Percentiles rank a stretch among this genome's conserved stretches.
Conservation (phyloP, 805 yeast species). For the Hanseniaspora pseudoguilliermondii region DNA sequence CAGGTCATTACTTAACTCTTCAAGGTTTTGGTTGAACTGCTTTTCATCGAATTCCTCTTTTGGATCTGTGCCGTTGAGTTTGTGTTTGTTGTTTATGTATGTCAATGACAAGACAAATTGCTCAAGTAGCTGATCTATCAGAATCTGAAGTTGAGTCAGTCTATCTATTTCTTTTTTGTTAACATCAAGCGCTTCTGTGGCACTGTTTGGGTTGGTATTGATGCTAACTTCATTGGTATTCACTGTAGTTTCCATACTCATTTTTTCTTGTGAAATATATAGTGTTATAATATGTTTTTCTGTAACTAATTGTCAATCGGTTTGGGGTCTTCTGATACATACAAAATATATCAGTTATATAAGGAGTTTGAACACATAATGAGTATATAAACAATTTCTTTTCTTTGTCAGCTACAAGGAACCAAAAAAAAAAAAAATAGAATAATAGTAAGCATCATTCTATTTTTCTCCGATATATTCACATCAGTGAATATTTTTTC, state of each 20-base stretch:
- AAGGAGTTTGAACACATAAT: too few relatives aligned
- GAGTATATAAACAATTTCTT: too few relatives aligned
- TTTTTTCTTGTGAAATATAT: not conserved
- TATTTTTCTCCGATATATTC: too few relatives aligned
- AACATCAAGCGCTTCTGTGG: not conserved
- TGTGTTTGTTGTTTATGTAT: conserved; percentile 66
- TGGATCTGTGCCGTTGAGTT: conserved; percentile 28
- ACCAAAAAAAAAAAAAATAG: too few relatives aligned
- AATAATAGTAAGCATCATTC: too few relatives aligned
- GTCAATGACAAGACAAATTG: conserved; percentile 68
- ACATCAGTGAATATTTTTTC: too few relatives aligned
- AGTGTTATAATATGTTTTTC: too few relatives aligned
- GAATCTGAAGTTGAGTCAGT: conserved; percentile 76
- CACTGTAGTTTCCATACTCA: conserved; percentile 3
- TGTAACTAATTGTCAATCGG: too few relatives aligned
- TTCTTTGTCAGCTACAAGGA: too few relatives aligned
- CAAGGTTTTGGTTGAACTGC: conserved; percentile 37
- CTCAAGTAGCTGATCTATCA: conserved; percentile 67
- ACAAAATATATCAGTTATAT: too few relatives aligned
- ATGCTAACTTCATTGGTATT: not conserved
- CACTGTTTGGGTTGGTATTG: not conserved
- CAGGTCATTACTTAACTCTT: conserved; percentile 73
- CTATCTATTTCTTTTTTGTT: conserved; percentile 56
- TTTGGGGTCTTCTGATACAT: too few relatives aligned
- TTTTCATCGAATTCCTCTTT: conserved; percentile 29